phyloP scores from a whole-genome alignment of 208 protist species.

The Sergeia podlipaevii region DNA sequence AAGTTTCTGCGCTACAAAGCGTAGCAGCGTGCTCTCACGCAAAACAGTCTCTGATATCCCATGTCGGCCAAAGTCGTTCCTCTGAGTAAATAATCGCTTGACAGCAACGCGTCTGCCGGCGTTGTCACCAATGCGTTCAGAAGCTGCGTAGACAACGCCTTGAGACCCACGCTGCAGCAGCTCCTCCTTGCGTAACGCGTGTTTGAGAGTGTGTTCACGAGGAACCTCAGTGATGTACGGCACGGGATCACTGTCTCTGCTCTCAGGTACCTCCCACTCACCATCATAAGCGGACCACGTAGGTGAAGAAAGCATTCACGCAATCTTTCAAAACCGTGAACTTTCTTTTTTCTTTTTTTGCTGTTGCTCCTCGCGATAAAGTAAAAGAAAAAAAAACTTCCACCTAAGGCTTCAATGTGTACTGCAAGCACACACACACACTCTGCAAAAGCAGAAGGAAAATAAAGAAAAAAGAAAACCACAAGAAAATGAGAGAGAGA shows the following conservation, averaged over 20 bases:
- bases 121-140: constrained; percentile 17
- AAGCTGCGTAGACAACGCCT: constrained; percentile 73
- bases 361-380: too few species aligned
- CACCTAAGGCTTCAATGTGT: too few species aligned
- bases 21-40: constrained; percentile 69
- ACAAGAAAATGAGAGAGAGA: neutral
- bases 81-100: constrained; percentile 78
- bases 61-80: constrained; percentile 60
- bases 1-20: constrained; percentile 21
- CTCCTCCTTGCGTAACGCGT: constrained; percentile 44
- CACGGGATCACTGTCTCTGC: constrained; percentile 1
- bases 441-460: constrained; percentile 1
- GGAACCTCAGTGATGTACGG: constrained; percentile 24
- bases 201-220: constrained; percentile 26
- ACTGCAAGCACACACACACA: neutral
- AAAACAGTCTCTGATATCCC: constrained; percentile 68
- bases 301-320: constrained; percentile 20
- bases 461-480: constrained; percentile 4
- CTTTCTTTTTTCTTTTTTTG: too few species aligned
- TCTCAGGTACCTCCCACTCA: constrained; percentile 8
- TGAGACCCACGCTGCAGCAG: constrained; percentile 74
- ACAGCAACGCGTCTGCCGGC: constrained; percentile 43
- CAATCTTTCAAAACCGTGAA: too few species aligned
- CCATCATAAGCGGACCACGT: constrained; percentile 78
- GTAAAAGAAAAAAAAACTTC: too few species aligned